Evolutionary conservation across 768 basidiomycete genomes (phyloP).

Genomic region (Psilocybe azurescens): DNA sequence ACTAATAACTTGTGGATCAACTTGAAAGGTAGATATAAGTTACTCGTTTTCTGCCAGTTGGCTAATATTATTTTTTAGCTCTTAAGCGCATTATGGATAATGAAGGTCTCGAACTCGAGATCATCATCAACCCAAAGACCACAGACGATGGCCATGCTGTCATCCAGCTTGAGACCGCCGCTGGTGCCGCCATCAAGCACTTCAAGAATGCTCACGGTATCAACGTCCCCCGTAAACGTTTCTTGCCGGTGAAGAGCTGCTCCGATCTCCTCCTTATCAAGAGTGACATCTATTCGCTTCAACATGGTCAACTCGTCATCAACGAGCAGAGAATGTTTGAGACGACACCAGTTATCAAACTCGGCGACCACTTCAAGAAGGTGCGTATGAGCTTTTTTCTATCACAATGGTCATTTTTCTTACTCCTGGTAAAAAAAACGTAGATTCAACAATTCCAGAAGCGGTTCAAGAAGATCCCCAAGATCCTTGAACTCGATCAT

Average conservation of each 20-base stretch:
- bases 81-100: conserved; percentile 90
- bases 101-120: conserved; percentile 90
- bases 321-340: conserved; percentile 83
- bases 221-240: conserved; percentile 93
- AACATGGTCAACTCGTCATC: conserved; percentile 89
- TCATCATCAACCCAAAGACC: conserved; percentile 92
- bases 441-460: conserved; percentile 90
- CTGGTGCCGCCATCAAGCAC: conserved; percentile 94
- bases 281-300: conserved; percentile 89
- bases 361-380: conserved; percentile 98
- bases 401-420: not conserved
- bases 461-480: conserved; percentile 94
- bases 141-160: conserved; percentile 87
- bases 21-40: conserved; percentile 58
- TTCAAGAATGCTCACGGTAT: conserved; percentile 92
- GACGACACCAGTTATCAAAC: conserved; percentile 94
- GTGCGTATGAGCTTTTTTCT: conserved; percentile 38
- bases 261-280: conserved; percentile 90
- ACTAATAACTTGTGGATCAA: conserved; percentile 86
- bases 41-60: not conserved
- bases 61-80: conserved; percentile 45
- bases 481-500: conserved; percentile 91
- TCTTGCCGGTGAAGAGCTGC: conserved; percentile 91
- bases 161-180: conserved; percentile 90
- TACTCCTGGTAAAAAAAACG: not conserved